Conservation (phyloP, 441 rosid genomes). For the Arabidopsis hybrid region DNA sequence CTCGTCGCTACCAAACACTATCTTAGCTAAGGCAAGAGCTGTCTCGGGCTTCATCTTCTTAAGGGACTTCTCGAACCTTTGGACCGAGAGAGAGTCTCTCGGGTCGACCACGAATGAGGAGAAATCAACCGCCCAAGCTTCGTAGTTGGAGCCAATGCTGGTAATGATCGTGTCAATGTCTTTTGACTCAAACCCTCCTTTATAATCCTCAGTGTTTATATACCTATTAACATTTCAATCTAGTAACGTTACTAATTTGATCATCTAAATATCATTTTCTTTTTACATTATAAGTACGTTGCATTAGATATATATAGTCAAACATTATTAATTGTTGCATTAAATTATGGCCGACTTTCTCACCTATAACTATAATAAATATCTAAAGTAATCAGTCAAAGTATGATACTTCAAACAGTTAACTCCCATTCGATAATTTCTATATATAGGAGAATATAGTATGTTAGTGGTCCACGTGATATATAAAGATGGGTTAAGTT, state of each 20-base stretch:
- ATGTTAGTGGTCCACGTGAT: slow-evolving; percentile 21
- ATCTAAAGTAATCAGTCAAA: not conserved
- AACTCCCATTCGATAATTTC: not conserved
- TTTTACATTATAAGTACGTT: not conserved
- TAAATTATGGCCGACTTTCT: slow-evolving; percentile 30
- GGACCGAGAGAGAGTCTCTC: slow-evolving; percentile 49
- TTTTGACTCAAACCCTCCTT: slow-evolving; percentile 65
- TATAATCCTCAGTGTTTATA: slow-evolving; percentile 60
- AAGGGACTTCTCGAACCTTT: slow-evolving; percentile 48
- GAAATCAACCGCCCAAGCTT: slow-evolving; percentile 61
- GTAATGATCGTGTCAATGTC: slow-evolving; percentile 55
- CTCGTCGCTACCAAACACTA: slow-evolving; percentile 69
- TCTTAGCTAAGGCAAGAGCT: slow-evolving; percentile 62
- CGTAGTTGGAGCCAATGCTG: slow-evolving; percentile 55
- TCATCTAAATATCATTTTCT: not conserved
- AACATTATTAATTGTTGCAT: slow-evolving; percentile 15
- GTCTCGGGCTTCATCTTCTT: slow-evolving; percentile 64
- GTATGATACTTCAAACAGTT: slow-evolving; percentile 11
- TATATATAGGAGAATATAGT: not conserved
- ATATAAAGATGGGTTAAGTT: not conserved
- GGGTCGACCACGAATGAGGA: slow-evolving; percentile 54
- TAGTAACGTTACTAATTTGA: slow-evolving; percentile 15
- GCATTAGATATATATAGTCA: slow-evolving; percentile 16
- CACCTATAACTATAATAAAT: slow-evolving; percentile 17
- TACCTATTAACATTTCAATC: slow-evolving; percentile 52